Base-by-base conservation (phyloP, 768 basidiomycete species). In the Termitomyces sp. region DNA sequence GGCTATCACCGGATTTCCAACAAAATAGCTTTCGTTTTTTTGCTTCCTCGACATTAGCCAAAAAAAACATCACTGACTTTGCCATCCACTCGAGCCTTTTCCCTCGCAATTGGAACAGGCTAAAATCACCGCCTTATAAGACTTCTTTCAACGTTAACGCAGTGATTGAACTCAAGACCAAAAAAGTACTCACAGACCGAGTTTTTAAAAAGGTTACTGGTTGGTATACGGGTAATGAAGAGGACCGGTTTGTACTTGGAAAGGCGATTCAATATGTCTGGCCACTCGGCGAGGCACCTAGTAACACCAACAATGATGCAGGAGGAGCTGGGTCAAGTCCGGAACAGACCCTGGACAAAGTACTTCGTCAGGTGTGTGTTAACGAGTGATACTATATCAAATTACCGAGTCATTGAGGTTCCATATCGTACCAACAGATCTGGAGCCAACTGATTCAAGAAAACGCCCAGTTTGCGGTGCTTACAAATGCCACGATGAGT, bases 181-280 rank as follows among this genome's bases (percentile, higher is more conserved):
- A 34, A 0, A 0, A 1, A 10, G 21, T 48, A 35, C 34, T 48
- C 7, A 35, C 34, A 1, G 5, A 48, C 0, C 8, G 0, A 0
- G 9, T 22, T 15, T 48, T 48, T 9, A 3, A 34, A 15, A 21
- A 21, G 0, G 21, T 48, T 0, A 35, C 47, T 1, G 34, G 19
- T 1, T 48, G 47, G 47, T 48, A 22, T 5, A 28, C n/a, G 28
- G 0, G 22, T 1, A 0, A 1, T 3, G 34, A 48, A 1, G 19
- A 21, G 11, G 2, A 22, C 1, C 12, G 2, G 34, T 8, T 8
- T 35, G 34, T 48, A 21, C 34, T 3, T 48, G 46, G 46, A 17
- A 8, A 35, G 14, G 46, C 46, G 2, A 35, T 48, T 3, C 46
- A 48, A 9, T 48, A 48, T 17, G 46, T 48, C 2, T 48, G 46